phyloP scores from a whole-genome alignment of 2,329 filamentous ascomycete genomes.

The Pestalotiopsis sp. region DNA sequence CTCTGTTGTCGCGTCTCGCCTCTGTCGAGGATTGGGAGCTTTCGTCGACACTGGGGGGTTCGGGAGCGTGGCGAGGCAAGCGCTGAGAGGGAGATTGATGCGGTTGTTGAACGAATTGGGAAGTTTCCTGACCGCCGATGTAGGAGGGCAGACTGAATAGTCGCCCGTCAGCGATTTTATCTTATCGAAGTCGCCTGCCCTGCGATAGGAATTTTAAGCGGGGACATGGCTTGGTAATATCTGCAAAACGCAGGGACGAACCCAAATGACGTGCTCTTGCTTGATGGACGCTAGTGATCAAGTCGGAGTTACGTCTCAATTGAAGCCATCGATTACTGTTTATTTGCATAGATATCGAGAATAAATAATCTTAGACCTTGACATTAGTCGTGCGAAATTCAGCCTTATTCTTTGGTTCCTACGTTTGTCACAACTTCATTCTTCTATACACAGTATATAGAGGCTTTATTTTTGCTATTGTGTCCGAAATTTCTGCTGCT shows the following conservation, averaged over 20 bases:
- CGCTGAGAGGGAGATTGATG: neutral
- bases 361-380: neutral
- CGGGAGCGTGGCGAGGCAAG: neutral
- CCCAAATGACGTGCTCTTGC: conserved; percentile 8
- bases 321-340: neutral
- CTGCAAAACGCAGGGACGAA: conserved; percentile 1
- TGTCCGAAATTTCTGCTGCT: too few species aligned
- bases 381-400: neutral
- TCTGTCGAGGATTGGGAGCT: neutral
- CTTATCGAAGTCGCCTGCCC: neutral
- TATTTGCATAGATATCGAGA: neutral
- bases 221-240: neutral
- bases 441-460: too few species aligned
- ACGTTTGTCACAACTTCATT: neutral
- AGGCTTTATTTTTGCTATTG: too few species aligned
- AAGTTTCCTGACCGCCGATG: conserved; percentile 7
- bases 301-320: neutral
- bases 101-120: neutral
- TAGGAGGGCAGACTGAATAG: neutral
- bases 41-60: neutral
- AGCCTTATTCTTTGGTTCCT: neutral
- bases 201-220: conserved; percentile 4
- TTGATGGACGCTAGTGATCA: neutral
- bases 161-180: neutral
- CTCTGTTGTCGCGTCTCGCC: neutral